These are phyloP conservation scores for Diatrype stigma DNA, from an alignment of 2,329 filamentous ascomycete species.

Conservation along the genomic window DNA sequence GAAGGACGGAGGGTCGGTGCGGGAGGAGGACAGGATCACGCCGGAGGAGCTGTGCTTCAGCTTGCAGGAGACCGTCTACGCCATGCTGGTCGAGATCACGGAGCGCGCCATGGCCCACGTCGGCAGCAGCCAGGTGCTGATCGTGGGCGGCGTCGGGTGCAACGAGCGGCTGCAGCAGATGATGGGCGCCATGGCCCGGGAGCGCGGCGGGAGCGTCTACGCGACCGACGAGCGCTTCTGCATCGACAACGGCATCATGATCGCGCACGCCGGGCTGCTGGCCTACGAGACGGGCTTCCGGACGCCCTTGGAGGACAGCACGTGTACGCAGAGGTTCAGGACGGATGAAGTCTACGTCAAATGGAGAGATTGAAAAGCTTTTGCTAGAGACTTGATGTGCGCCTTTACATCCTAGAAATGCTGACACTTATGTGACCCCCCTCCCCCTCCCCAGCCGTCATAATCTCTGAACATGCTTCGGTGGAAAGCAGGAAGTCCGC, in stretches of 20 bases:
- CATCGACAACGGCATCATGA: slow-evolving; percentile 99
- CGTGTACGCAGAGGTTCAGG: slow-evolving; percentile 78
- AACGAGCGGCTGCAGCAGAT: slow-evolving; percentile 94
- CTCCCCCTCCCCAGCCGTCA: too few species aligned
- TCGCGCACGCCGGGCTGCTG: slow-evolving; percentile 88
- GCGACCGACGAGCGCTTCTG: slow-evolving; percentile 97
- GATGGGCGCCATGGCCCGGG: slow-evolving; percentile 94
- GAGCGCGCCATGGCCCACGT: slow-evolving; percentile 98
- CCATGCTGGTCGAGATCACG: slow-evolving; percentile 98
- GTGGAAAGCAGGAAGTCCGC: too few species aligned
- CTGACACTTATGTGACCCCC: too few species aligned
- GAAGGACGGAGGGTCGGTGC: slow-evolving; percentile 15
- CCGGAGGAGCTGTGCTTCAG: slow-evolving; percentile 87
- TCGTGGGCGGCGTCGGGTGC: slow-evolving; percentile 93
- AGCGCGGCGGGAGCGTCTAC: slow-evolving; percentile 84
- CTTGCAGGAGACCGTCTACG: slow-evolving; percentile 90
- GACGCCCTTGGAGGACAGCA: slow-evolving; percentile 74
- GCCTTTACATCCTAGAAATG: too few species aligned
- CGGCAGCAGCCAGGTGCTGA: slow-evolving; percentile 81
- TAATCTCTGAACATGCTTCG: too few species aligned
- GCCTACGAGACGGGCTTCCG: slow-evolving; percentile 77
- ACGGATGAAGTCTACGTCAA: slow-evolving; percentile 78
- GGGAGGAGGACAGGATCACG: slow-evolving; percentile 55
- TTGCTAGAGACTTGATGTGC: too few species aligned
- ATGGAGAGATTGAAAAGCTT: slow-evolving; percentile 63